phyloP scores from a whole-genome alignment of 2,329 filamentous ascomycete species.

The Colletotrichum plurivorum region DNA sequence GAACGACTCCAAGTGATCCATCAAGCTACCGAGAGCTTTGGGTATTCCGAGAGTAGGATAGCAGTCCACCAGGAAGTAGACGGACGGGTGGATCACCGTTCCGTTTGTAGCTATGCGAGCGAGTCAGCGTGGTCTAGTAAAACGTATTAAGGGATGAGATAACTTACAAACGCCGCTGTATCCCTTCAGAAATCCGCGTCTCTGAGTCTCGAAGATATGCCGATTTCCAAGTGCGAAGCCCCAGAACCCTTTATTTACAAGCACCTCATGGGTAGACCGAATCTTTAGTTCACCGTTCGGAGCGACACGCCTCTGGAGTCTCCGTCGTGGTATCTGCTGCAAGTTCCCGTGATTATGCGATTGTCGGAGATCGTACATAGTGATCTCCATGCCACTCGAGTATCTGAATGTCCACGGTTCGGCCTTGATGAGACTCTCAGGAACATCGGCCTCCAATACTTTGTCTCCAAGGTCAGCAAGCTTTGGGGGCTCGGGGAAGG shows the following conservation, averaged over 20 bases:
- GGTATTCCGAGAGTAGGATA: constrained; percentile 25
- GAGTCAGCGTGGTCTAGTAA: not conserved
- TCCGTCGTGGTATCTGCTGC: not conserved
- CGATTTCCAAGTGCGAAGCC: too few relatives aligned
- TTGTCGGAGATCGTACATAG: constrained; percentile 31
- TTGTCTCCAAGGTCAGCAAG: not conserved
- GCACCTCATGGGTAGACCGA: too few relatives aligned
- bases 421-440: not conserved
- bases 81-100: constrained; percentile 34
- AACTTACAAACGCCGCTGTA: too few relatives aligned
- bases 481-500: not conserved
- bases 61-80: constrained; percentile 32
- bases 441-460: not conserved
- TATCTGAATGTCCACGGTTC: constrained; percentile 25
- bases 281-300: too few relatives aligned
- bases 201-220: too few relatives aligned
- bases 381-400: constrained; percentile 9
- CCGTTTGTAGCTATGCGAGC: constrained; percentile 6
- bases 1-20: constrained; percentile 8
- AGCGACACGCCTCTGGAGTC: too few relatives aligned
- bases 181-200: too few relatives aligned
- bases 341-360: constrained; percentile 24
- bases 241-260: too few relatives aligned
- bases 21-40: not conserved
- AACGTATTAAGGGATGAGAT: too few relatives aligned